Evolutionary conservation across 2,329 filamentous ascomycete species (phyloP).

Genomic region (Trichoderma cornu-damae): DNA sequence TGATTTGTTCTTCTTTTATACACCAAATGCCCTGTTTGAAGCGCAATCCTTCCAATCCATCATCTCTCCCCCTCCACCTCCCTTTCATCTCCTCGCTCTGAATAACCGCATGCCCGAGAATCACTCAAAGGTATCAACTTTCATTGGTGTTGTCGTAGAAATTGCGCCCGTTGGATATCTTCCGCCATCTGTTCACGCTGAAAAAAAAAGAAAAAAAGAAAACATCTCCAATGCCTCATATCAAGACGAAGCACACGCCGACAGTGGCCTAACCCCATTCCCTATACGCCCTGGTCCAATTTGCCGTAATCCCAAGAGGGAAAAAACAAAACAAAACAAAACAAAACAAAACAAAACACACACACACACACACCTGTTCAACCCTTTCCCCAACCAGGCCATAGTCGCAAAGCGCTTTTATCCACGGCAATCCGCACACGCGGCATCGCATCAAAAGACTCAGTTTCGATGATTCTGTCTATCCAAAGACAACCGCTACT

Average conservation of each 20-base stretch:
- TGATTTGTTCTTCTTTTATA: not conserved
- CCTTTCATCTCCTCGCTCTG: not conserved
- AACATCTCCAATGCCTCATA: not conserved
- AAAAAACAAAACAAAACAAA: no score
- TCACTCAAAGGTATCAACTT: not conserved
- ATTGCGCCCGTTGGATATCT: not conserved
- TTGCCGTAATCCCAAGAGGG: not conserved
- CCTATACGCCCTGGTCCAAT: not conserved
- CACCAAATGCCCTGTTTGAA: not conserved
- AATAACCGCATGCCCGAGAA: not conserved
- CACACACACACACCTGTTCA: not conserved
- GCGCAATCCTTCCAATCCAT: no score
- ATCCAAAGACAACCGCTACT: slow-evolving; percentile 56
- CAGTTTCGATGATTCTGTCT: slow-evolving; percentile 20
- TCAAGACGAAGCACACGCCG: not conserved
- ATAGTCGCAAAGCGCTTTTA: not conserved
- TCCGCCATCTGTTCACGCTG: not conserved
- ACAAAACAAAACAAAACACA: no score
- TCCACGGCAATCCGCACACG: no score
- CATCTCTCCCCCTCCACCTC: not conserved
- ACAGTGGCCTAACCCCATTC: not conserved
- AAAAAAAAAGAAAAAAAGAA: no score
- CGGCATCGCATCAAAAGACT: not conserved
- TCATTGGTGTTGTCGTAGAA: not conserved
- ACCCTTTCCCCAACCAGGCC: not conserved